Conservation (phyloP, 257 asterid species). For the Lavandula angustifolia region DNA sequence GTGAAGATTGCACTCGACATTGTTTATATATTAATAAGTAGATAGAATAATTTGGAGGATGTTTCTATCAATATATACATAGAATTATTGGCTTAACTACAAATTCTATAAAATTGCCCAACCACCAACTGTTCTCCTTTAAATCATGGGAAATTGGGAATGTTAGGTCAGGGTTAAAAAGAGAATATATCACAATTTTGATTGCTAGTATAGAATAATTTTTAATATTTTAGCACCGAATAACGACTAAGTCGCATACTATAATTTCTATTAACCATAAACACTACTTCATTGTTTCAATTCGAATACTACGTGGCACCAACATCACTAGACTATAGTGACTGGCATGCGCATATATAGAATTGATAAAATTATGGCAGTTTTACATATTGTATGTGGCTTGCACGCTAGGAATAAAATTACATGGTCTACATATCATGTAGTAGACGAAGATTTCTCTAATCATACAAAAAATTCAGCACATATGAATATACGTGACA, state of each 20-base stretch:
- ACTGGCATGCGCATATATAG: no score
- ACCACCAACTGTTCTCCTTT: slow-evolving; percentile 19
- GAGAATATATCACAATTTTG: slow-evolving; percentile 9
- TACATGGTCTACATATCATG: no score
- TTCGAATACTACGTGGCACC: background rate
- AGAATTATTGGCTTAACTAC: slow-evolving; percentile 32
- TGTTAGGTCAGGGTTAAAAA: slow-evolving; percentile 32
- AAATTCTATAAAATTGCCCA: background rate
- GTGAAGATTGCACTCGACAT: slow-evolving; percentile 19
- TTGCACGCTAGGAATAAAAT: no score
- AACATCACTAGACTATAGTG: background rate
- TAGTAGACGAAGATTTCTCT: no score
- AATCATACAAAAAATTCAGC: no score
- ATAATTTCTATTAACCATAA: no score
- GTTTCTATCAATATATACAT: slow-evolving; percentile 17
- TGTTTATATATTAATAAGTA: slow-evolving; percentile 7
- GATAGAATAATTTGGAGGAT: slow-evolving; percentile 19
- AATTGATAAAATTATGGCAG: no score
- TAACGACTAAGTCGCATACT: no score
- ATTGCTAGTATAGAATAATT: background rate
- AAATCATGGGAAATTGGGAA: slow-evolving; percentile 40
- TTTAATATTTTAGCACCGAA: no score
- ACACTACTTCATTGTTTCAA: no score
- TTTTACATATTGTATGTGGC: no score
- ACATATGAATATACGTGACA: no score